These are phyloP conservation scores for Gleditsia sinensis DNA, from an alignment of 306 rosid species.

Conservation along the genomic window DNA sequence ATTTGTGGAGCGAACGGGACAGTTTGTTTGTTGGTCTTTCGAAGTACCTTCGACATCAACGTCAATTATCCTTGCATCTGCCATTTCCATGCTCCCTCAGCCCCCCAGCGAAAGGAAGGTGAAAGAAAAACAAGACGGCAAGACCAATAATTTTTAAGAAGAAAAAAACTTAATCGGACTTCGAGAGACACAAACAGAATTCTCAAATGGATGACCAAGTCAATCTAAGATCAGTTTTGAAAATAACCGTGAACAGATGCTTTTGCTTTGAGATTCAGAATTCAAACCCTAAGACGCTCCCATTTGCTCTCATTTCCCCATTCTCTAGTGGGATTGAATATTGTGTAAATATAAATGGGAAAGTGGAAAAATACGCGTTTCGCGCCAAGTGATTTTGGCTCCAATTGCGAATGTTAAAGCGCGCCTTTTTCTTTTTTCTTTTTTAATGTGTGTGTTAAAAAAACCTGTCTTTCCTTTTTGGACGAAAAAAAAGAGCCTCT, in stretches of 20 bases:
- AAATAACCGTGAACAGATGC: neutral
- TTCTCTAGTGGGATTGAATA: neutral
- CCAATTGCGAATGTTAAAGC: neutral
- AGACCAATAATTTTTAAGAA: no score
- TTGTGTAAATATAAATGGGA: neutral
- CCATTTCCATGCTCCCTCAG: slow-evolving; percentile 32
- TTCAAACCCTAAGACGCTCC: slow-evolving; percentile 30
- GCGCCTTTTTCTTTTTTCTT: neutral
- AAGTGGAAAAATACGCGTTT: neutral
- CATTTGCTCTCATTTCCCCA: neutral
- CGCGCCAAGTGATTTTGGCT: slow-evolving; percentile 27
- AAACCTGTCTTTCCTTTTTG: no score
- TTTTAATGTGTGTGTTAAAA: no score
- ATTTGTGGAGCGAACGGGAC: slow-evolving; percentile 41
- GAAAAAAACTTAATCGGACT: neutral
- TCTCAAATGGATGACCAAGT: neutral
- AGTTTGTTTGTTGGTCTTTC: slow-evolving; percentile 34
- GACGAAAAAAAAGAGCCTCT: no score
- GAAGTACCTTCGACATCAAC: slow-evolving; percentile 26
- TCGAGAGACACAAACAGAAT: neutral
- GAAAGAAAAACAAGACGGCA: neutral
- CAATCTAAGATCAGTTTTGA: neutral
- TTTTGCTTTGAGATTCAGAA: neutral
- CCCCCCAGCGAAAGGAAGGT: neutral
- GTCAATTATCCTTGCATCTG: slow-evolving; percentile 31